Evolutionary conservation across 148 eudicot genomes (phyloP).

Genomic region (Hydrangea macrophylla): DNA sequence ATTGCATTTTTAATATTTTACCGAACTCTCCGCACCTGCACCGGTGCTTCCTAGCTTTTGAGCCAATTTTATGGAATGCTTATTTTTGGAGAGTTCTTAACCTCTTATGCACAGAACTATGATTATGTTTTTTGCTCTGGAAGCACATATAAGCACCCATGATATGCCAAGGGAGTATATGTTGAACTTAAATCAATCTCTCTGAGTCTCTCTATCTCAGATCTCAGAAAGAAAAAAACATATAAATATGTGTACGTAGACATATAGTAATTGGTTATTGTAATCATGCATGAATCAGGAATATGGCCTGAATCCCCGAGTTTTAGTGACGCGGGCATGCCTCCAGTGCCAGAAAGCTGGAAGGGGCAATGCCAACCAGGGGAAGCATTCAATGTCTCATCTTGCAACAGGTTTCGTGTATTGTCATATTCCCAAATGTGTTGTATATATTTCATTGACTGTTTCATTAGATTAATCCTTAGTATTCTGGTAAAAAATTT

Average conservation of each 20-base stretch:
- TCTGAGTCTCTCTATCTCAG: no score
- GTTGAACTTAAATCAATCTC: no score
- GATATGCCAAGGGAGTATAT: no score
- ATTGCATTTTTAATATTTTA: no score
- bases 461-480: not conserved
- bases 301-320: conserved; percentile 58
- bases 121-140: no score
- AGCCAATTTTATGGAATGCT: no score
- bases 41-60: no score
- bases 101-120: no score
- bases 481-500: conserved; percentile 1
- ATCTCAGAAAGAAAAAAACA: not conserved
- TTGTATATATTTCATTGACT: not conserved
- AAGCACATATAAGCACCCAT: no score
- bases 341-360: conserved; percentile 47
- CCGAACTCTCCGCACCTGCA: no score
- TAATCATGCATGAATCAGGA: conserved; percentile 20
- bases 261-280: no score
- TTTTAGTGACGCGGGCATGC: conserved; percentile 44
- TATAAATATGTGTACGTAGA: conserved; percentile 13
- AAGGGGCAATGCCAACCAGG: conserved; percentile 52
- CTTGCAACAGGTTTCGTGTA: conserved; percentile 48
- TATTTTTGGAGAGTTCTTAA: no score
- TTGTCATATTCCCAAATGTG: not conserved
- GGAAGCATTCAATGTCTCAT: conserved; percentile 47